Conservation (phyloP, 495 filamentous ascomycete species). For the Hypoxylon lenormandii region DNA sequence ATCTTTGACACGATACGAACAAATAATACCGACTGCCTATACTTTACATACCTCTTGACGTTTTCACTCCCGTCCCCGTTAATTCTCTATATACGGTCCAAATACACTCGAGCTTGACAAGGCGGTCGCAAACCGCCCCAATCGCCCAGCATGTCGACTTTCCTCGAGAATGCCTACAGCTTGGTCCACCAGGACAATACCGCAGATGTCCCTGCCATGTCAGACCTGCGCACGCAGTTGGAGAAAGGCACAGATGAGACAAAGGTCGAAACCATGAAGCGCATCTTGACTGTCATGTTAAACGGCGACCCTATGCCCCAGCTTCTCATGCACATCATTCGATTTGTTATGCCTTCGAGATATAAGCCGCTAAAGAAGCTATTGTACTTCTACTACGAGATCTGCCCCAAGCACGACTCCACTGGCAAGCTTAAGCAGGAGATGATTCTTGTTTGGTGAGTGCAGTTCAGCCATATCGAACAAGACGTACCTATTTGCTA, state of each 20-base stretch:
- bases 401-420: constrained; percentile 93
- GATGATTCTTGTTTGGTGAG: constrained; percentile 99
- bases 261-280: constrained; percentile 98
- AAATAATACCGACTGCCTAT: constrained; percentile 14
- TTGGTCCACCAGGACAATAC: constrained; percentile 95
- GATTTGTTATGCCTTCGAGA: constrained; percentile 98
- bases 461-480: constrained; percentile 16
- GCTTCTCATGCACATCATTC: constrained; percentile 99
- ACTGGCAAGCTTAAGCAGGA: constrained; percentile 97
- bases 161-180: constrained; percentile 92
- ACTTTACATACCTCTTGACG: too few species aligned
- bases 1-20: background rate
- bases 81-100: background rate
- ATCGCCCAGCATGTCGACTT: constrained; percentile 84
- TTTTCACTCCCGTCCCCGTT: constrained; percentile 1
- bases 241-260: constrained; percentile 97
- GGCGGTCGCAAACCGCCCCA: constrained; percentile 51
- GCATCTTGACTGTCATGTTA: constrained; percentile 94
- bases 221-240: constrained; percentile 90
- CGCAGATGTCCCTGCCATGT: constrained; percentile 86
- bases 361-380: constrained; percentile 97
- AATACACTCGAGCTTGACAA: constrained; percentile 26
- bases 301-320: constrained; percentile 96
- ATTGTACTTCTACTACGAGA: constrained; percentile 98
- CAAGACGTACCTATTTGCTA: constrained; percentile 23